Conservation (phyloP, 139 green algal genomes). For the Chlorella vulgaris region DNA sequence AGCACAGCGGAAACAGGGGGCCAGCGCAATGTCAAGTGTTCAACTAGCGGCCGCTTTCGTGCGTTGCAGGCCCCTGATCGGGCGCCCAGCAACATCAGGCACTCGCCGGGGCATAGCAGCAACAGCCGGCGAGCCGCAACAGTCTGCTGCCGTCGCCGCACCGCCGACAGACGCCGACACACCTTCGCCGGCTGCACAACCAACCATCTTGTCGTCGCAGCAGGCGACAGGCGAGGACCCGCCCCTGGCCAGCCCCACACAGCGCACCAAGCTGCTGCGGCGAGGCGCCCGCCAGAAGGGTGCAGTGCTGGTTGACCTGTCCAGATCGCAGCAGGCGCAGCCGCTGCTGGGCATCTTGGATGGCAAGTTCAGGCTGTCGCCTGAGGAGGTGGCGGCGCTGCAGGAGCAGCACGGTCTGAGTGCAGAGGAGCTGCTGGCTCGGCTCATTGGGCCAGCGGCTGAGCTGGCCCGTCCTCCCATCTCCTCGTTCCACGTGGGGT, state of each 20-base stretch:
- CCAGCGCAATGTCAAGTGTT: too few species aligned
- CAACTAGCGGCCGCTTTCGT: too few species aligned
- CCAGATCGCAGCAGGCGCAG: neutral
- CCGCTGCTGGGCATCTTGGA: constrained; percentile 25
- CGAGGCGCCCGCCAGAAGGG: constrained; percentile 34
- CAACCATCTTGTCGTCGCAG: too few species aligned
- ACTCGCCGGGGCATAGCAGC: too few species aligned
- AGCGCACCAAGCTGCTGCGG: constrained; percentile 3
- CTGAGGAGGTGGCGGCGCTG: constrained; percentile 52
- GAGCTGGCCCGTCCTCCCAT: constrained; percentile 70
- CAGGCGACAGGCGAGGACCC: neutral
- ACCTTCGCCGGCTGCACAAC: too few species aligned
- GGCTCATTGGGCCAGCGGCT: constrained; percentile 67
- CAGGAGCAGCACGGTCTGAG: constrained; percentile 33
- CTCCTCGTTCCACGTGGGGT: constrained; percentile 81
- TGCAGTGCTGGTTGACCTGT: constrained; percentile 36
- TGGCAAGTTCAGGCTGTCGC: constrained; percentile 41
- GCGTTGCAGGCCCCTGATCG: too few species aligned
- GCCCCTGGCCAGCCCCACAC: neutral
- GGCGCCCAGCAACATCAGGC: too few species aligned
- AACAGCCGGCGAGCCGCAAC: too few species aligned
- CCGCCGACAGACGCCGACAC: neutral
- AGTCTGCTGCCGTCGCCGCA: too few species aligned
- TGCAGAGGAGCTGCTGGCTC: constrained; percentile 63
- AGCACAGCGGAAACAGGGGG: too few species aligned